A percentile compares a stretch with the other conserved stretches of the same genome.
phyloP scores from a whole-genome alignment of 2,329 filamentous ascomycete species.

The Aaosphaeria arxii region DNA sequence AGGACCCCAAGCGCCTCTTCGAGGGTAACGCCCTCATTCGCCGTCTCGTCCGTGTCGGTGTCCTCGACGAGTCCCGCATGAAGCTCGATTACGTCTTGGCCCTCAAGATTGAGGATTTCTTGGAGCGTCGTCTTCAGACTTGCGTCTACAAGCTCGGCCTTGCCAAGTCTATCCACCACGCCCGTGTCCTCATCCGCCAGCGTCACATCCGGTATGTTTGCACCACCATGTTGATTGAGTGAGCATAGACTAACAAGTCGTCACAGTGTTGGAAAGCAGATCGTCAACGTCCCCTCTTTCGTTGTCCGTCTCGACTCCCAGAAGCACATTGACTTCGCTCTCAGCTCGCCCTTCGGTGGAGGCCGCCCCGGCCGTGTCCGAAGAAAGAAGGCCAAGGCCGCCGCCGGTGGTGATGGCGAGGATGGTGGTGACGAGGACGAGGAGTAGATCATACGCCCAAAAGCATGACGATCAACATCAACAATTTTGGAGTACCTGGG shows the following conservation, averaged over 20 bases:
- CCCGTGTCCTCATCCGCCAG: conserved; percentile 99
- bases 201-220: conserved; percentile 79
- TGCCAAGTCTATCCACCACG: conserved; percentile 99
- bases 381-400: conserved; percentile 99
- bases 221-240: neutral
- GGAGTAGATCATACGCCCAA: conserved; percentile 40
- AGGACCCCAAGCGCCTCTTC: conserved; percentile 99
- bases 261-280: conserved; percentile 93
- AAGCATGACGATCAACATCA: conserved; percentile 16
- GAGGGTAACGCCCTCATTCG: conserved; percentile 99
- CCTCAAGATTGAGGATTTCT: conserved; percentile 99
- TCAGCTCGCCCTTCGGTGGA: conserved; percentile 96
- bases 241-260: neutral
- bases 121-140: conserved; percentile 99
- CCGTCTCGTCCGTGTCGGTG: conserved; percentile 98
- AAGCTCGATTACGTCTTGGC: conserved; percentile 99
- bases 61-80: conserved; percentile 99
- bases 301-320: conserved; percentile 99
- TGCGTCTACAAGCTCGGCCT: conserved; percentile 99
- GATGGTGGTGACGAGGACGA: conserved; percentile 92
- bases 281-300: conserved; percentile 99
- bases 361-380: conserved; percentile 95
- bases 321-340: conserved; percentile 99
- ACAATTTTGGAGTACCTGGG: conserved; percentile 29
- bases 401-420: conserved; percentile 76